Percentiles rank a stretch among this genome's conserved stretches.
Evolutionary conservation across 192 early-diverging fungal genomes (phyloP).

Genomic region (Cladochytrium replicatum): DNA sequence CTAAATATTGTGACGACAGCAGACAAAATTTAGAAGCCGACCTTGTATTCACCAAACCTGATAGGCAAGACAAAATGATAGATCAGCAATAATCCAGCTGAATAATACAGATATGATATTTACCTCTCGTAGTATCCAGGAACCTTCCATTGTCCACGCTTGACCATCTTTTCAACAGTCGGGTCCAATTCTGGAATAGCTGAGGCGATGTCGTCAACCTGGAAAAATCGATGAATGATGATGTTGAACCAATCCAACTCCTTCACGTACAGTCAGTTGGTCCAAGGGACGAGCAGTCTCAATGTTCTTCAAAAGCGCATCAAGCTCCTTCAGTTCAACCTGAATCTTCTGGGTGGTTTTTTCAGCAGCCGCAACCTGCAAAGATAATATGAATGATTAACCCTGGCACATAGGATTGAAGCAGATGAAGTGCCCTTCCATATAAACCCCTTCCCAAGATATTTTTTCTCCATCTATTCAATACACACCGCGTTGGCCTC

Average conservation of each 20-base stretch:
- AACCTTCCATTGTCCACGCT: constrained; percentile 84
- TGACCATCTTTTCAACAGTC: constrained; percentile 81
- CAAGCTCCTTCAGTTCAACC: constrained; percentile 75
- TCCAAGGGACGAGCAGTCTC: constrained; percentile 88
- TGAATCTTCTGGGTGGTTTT: constrained; percentile 76
- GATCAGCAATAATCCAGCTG: neutral
- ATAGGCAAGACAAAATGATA: constrained; percentile 1
- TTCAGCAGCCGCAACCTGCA: constrained; percentile 70
- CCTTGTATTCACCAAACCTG: constrained; percentile 41
- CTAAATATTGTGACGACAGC: too few relatives aligned
- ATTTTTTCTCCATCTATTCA: neutral
- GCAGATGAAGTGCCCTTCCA: too few relatives aligned
- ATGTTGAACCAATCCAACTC: neutral
- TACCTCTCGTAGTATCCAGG: constrained; percentile 94
- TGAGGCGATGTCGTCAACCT: constrained; percentile 89
- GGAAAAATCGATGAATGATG: constrained; percentile 6
- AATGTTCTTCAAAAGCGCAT: constrained; percentile 84
- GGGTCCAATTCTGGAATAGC: constrained; percentile 86
- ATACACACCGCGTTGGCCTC: constrained; percentile 41
- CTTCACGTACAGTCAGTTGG: constrained; percentile 69
- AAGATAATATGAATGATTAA: too few relatives aligned
- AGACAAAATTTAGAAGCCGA: constrained; percentile 40
- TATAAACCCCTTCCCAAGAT: too few relatives aligned
- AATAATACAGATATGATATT: neutral
- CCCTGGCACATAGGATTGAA: too few relatives aligned